Percentiles rank a stretch among this genome's conserved stretches.
Conservation (phyloP, 139 green algal species). For the Diplosphaera chodatii region DNA sequence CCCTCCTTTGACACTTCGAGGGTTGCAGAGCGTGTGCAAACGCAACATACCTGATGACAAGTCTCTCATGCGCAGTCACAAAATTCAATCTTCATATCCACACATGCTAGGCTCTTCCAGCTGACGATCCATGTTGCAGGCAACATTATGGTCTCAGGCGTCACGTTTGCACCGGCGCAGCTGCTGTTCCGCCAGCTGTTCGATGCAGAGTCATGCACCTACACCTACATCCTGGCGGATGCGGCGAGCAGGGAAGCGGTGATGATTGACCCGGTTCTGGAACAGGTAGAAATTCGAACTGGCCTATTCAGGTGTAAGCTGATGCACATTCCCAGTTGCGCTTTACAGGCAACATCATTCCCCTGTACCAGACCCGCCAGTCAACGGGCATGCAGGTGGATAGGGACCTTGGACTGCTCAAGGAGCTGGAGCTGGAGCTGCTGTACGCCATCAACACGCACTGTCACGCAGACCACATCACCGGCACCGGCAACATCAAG, state of each 20-base stretch:
- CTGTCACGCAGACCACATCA: slow-evolving; percentile 69
- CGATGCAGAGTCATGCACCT: slow-evolving; percentile 39
- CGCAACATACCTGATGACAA: too few species aligned
- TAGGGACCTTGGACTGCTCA: slow-evolving; percentile 44
- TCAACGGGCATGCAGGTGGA: too few species aligned
- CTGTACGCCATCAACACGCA: slow-evolving; percentile 57
- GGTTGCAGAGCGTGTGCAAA: too few species aligned
- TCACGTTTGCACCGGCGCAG: too few species aligned
- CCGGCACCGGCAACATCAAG: slow-evolving; percentile 58
- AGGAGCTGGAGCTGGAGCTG: slow-evolving; percentile 49
- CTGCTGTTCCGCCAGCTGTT: slow-evolving; percentile 55
- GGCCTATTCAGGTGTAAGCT: background rate
- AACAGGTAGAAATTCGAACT: too few species aligned
- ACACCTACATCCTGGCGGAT: slow-evolving; percentile 59
- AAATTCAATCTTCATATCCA: too few species aligned
- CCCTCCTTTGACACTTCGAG: too few species aligned
- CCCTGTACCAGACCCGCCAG: too few species aligned
- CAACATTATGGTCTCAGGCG: too few species aligned
- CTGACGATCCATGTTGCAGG: too few species aligned
- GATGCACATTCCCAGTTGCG: background rate
- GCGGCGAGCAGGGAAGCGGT: slow-evolving; percentile 27
- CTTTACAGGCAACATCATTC: background rate
- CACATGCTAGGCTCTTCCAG: too few species aligned
- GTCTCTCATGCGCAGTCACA: too few species aligned
- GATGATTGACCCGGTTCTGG: slow-evolving; percentile 60